Percentiles rank a stretch among this genome's conserved stretches.
Evolutionary conservation across 2,329 filamentous ascomycete species (phyloP).

Genomic region (Emmonsia crescens): DNA sequence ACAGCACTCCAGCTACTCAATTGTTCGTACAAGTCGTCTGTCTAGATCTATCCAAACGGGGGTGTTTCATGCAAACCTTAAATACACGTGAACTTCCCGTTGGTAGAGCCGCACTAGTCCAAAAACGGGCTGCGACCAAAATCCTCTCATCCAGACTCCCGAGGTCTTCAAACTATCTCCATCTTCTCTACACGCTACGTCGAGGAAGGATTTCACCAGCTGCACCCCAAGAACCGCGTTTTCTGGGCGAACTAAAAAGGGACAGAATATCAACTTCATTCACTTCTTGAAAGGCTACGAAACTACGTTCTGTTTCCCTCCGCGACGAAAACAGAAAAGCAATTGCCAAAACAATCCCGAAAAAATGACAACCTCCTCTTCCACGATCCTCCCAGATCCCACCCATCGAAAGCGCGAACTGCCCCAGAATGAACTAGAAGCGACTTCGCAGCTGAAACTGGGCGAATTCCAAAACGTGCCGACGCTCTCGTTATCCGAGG

Average conservation of each 20-base stretch:
- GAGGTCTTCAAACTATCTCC: background rate
- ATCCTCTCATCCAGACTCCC: background rate
- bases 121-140: background rate
- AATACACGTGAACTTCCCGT: background rate
- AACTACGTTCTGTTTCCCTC: background rate
- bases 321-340: background rate
- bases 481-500: slow-evolving; percentile 84
- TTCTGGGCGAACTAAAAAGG: background rate
- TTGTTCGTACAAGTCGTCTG: too few relatives aligned
- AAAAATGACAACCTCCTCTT: background rate
- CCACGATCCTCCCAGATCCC: slow-evolving; percentile 8
- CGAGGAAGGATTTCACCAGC: background rate
- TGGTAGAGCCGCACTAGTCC: background rate
- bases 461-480: slow-evolving; percentile 91
- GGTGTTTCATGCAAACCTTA: too few relatives aligned
- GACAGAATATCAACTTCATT: background rate
- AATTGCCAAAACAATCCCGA: background rate
- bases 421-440: slow-evolving; percentile 64
- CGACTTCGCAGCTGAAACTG: slow-evolving; percentile 66
- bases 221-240: background rate
- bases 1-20: too few relatives aligned
- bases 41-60: too few relatives aligned
- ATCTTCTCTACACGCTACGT: background rate
- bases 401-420: slow-evolving; percentile 31
- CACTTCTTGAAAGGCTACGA: background rate